A percentile compares a stretch with the other conserved stretches of the same genome.
These are phyloP conservation scores for Daedaleopsis sinensis DNA, from an alignment of 768 basidiomycete genomes.

Conservation along the genomic window DNA sequence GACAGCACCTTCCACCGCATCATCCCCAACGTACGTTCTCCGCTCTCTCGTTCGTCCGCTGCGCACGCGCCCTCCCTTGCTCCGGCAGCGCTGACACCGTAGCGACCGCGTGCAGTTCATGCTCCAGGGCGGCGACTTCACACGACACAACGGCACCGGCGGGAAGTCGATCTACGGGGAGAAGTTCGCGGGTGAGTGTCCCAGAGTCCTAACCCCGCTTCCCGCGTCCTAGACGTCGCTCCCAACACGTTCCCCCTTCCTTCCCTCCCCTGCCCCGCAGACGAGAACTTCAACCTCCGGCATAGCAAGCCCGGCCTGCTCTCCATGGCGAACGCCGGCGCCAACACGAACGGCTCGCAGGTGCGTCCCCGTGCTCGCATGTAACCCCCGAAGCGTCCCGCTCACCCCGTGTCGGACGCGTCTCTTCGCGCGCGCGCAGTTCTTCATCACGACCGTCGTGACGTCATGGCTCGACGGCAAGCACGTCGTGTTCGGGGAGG, in stretches of 20 bases:
- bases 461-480: conserved; percentile 74
- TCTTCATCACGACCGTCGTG: conserved; percentile 75
- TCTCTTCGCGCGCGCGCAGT: no score
- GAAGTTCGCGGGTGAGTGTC: conserved; percentile 65
- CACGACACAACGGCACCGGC: conserved; percentile 72
- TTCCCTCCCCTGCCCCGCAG: conserved; percentile 36
- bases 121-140: conserved; percentile 90
- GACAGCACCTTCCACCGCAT: conserved; percentile 58
- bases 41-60: neutral
- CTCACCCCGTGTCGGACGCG: no score
- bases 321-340: conserved; percentile 89
- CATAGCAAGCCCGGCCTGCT: conserved; percentile 69
- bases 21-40: conserved; percentile 58
- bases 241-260: neutral
- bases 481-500: conserved; percentile 77
- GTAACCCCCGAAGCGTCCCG: neutral
- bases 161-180: conserved; percentile 87
- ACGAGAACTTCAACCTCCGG: conserved; percentile 70
- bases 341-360: conserved; percentile 81
- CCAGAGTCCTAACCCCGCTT: neutral
- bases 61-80: neutral
- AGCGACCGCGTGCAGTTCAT: conserved; percentile 55
- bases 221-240: neutral
- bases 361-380: conserved; percentile 33
- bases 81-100: neutral